These are phyloP conservation scores for Taphrina wiesneri DNA, from an alignment of 1,139 yeast genomes.

Conservation along the genomic window DNA sequence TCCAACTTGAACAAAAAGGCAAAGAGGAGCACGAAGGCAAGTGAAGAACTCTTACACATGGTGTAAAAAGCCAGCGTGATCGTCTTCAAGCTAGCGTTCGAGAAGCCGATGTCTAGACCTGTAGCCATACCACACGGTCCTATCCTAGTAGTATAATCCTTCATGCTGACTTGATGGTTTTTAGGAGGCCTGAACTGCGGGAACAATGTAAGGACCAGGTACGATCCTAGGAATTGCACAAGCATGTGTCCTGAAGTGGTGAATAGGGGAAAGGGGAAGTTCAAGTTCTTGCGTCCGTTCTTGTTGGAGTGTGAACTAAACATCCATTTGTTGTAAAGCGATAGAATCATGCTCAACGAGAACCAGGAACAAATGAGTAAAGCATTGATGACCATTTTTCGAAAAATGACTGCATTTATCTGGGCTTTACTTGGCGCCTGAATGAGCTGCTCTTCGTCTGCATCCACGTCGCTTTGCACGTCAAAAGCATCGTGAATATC, in stretches of 20 bases:
- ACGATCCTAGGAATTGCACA: slow-evolving; percentile 58
- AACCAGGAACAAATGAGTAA: slow-evolving; percentile 36
- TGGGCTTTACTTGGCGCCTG: slow-evolving; percentile 26
- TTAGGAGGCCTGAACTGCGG: slow-evolving; percentile 55
- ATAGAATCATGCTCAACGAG: slow-evolving; percentile 39
- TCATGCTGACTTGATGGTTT: slow-evolving; percentile 36
- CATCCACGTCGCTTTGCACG: neutral
- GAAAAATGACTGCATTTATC: slow-evolving; percentile 6
- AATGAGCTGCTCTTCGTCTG: neutral
- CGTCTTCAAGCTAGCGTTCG: slow-evolving; percentile 76
- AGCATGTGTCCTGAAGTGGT: slow-evolving; percentile 80
- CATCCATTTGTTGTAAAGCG: slow-evolving; percentile 73
- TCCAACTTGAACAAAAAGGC: slow-evolving; percentile 80
- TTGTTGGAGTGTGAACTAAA: slow-evolving; percentile 19
- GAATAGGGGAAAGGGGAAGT: slow-evolving; percentile 78
- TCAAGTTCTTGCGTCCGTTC: slow-evolving; percentile 83
- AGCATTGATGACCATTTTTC: slow-evolving; percentile 13
- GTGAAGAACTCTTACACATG: slow-evolving; percentile 84
- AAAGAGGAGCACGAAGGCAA: slow-evolving; percentile 83
- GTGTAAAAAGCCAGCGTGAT: slow-evolving; percentile 84
- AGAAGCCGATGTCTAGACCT: slow-evolving; percentile 91
- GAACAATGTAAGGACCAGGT: slow-evolving; percentile 50
- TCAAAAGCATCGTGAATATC: neutral
- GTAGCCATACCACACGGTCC: slow-evolving; percentile 85
- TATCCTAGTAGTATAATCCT: slow-evolving; percentile 50